These are phyloP conservation scores for Fomitopsis schrenkii DNA, from an alignment of 1,284 basidiomycete genomes.

Conservation along the genomic window DNA sequence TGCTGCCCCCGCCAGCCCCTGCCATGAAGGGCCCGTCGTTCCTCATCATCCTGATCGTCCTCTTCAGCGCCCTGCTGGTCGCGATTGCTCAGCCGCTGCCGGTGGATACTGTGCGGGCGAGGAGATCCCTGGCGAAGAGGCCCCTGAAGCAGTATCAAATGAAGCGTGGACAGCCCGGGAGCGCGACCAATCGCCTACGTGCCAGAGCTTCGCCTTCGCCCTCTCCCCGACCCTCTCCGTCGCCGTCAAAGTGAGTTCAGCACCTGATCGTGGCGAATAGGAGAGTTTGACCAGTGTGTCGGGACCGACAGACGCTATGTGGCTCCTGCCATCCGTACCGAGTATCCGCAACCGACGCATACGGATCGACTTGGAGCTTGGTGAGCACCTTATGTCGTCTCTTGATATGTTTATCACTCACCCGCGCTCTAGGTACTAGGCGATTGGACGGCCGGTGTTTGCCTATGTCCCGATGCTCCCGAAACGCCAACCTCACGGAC, in stretches of 20 bases:
- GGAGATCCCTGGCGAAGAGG: slow-evolving; percentile 15
- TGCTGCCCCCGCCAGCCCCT: not conserved
- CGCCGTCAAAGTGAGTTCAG: not conserved
- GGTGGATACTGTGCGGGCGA: slow-evolving; percentile 10
- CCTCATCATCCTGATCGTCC: slow-evolving; percentile 15
- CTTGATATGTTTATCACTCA: not conserved
- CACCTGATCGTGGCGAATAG: not conserved
- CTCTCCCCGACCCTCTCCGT: not conserved
- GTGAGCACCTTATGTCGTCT: not conserved
- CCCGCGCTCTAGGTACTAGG: not conserved
- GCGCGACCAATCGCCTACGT: not conserved
- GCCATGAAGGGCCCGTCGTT: slow-evolving; percentile 17
- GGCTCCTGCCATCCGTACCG: not conserved
- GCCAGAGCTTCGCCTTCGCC: not conserved
- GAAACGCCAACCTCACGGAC: not conserved
- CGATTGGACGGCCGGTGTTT: not conserved
- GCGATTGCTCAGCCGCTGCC: slow-evolving; percentile 13
- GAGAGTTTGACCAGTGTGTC: not conserved
- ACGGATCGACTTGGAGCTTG: not conserved
- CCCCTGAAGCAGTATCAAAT: slow-evolving; percentile 5
- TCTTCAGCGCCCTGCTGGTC: slow-evolving; percentile 12
- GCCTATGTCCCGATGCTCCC: not conserved
- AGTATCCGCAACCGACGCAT: not conserved
- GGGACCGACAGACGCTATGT: not conserved
- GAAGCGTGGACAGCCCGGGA: not conserved